phyloP scores from a whole-genome alignment of 2,329 filamentous ascomycete species.

The Neopestalotiopsis sp. region DNA sequence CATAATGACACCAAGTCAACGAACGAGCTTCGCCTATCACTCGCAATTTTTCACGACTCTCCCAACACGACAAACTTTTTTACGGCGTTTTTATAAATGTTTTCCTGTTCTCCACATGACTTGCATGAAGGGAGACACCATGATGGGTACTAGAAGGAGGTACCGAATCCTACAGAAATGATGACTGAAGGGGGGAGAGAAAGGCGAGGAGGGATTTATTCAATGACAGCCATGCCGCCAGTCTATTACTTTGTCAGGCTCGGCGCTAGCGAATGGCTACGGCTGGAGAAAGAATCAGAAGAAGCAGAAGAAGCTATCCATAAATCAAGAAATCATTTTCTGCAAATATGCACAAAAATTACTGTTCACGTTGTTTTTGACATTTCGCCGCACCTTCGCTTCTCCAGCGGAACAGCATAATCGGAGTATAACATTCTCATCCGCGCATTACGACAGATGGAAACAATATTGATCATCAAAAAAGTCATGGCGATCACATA shows the following conservation, averaged over 20 bases:
- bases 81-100: not conserved
- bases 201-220: not conserved
- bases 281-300: not conserved
- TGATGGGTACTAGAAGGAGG: not conserved
- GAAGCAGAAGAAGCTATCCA: conserved; percentile 4
- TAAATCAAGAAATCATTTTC: not conserved
- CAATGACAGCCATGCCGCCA: conserved; percentile 9
- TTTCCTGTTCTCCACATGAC: not conserved
- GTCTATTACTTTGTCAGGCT: not conserved
- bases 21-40: not conserved
- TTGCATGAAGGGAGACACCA: not conserved
- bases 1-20: not conserved
- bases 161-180: not conserved
- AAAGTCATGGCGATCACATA: no score
- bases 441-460: no score
- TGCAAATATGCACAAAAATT: not conserved
- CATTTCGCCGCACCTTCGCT: no score
- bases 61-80: not conserved
- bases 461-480: no score
- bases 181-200: not conserved
- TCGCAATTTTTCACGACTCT: conserved; percentile 1
- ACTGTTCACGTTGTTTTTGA: no score
- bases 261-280: conserved; percentile 9
- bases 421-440: no score
- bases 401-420: no score